Conservation (phyloP, 257 asterid genomes). For the Capsicum pubescens region DNA sequence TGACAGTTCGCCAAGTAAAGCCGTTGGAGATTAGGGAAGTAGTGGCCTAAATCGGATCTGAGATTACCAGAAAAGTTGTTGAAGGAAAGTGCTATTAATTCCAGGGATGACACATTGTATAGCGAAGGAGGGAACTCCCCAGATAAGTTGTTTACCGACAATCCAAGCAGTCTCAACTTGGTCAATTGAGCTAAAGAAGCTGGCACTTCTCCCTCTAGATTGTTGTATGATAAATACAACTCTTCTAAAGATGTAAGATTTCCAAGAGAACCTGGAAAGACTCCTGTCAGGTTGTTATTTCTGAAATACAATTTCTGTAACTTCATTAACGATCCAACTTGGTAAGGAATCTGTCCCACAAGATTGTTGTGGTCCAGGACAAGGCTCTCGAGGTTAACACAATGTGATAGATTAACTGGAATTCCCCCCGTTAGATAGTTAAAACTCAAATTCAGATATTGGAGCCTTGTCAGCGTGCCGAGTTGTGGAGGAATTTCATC, state of each 20-base stretch:
- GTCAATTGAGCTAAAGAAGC: constrained; percentile 35
- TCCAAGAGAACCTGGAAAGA: constrained; percentile 53
- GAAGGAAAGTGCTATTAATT: constrained; percentile 38
- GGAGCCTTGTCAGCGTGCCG: constrained; percentile 45
- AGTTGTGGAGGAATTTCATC: constrained; percentile 44
- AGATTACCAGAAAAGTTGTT: constrained; percentile 48
- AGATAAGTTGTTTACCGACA: constrained; percentile 36
- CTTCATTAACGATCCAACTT: constrained; percentile 32
- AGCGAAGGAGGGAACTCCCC: constrained; percentile 50
- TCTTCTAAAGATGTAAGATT: constrained; percentile 26
- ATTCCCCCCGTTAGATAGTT: constrained; percentile 43
- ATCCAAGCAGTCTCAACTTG: constrained; percentile 31
- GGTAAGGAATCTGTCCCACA: constrained; percentile 35
- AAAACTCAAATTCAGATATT: constrained; percentile 43
- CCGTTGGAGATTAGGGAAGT: constrained; percentile 40
- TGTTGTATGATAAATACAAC: constrained; percentile 48
- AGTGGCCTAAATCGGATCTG: constrained; percentile 42
- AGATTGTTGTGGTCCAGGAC: constrained; percentile 45
- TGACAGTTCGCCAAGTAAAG: constrained; percentile 47
- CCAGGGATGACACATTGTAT: constrained; percentile 48
- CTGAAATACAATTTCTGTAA: constrained; percentile 35
- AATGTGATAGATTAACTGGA: constrained; percentile 44
- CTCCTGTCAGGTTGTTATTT: constrained; percentile 58
- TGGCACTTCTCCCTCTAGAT: constrained; percentile 45
- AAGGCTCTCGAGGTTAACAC: constrained; percentile 43